Base-by-base conservation (phyloP, 148 eudicot genomes). In the Chenopodium formosanum region DNA sequence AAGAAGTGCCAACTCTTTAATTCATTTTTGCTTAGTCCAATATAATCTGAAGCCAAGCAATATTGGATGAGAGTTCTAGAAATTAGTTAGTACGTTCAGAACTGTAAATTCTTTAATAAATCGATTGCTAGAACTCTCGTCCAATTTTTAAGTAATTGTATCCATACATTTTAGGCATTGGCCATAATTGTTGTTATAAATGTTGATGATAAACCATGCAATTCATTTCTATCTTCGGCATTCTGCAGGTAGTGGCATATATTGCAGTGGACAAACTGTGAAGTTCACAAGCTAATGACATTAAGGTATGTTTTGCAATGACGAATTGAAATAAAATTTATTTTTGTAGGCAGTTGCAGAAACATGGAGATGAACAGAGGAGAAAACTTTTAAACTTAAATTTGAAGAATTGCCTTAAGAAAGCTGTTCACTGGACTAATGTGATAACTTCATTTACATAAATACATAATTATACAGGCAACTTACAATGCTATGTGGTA, bases 361-460 rank as follows among this genome's bases (percentile, higher is more conserved):
- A 71, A 56, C 62, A 17, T 40, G 14, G 14, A 1, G 10, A 9
- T 71, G 4, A 2, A 48, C 1, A 13, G 52, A 19, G 29, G n/a
- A 19, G n/a, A 20, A 16, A 19, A 14, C 73, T 70, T 8, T 0
- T 12, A 70, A 22, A 10, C 0, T 63, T 13, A 14, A 27, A 65
- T 9, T 65, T 3, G 50, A 40, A 32, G 11, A 17, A 20, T 17
- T 70, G 25, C 3, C 1, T 2, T 69, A 48, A 34, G 19, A n/a
- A 77, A 77, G 27, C 23, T 72, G 58, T 50, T 64, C 73, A 48
- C 48, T 65, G 56, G 31, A 29, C 23, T 56, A 73, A 20, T 73
- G 78, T 74, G 62, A 75, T 67, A 32, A 48, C 40, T 60, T 64
- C 12, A 81, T 74, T 27, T 48, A 81, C 53, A 75, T 12, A 22